Conservation (phyloP, 768 basidiomycete genomes). For the Psilocybe subaeruginosa region DNA sequence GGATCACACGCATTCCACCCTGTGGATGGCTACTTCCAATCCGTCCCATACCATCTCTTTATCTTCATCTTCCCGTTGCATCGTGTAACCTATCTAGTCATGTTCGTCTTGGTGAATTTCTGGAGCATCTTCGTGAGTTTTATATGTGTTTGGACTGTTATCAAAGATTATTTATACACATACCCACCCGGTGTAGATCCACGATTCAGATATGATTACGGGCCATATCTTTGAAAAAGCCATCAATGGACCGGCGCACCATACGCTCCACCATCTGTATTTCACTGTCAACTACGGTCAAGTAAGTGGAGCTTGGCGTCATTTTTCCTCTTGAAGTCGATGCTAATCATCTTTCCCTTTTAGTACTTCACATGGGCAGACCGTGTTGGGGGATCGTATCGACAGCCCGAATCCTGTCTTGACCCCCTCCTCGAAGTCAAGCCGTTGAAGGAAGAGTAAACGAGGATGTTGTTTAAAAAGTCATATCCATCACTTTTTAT, state of each 20-base stretch:
- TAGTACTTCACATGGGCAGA: slow-evolving; percentile 99
- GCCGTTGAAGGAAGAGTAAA: slow-evolving; percentile 30
- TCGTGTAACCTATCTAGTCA: slow-evolving; percentile 76
- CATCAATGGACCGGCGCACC: slow-evolving; percentile 99
- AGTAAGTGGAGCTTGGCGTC: slow-evolving; percentile 39
- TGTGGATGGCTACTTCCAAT: slow-evolving; percentile 92
- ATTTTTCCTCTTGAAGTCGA: not conserved
- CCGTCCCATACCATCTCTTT: slow-evolving; percentile 93
- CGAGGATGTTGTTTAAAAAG: not conserved
- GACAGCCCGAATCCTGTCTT: slow-evolving; percentile 79
- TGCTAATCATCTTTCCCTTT: slow-evolving; percentile 14
- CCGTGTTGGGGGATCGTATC: slow-evolving; percentile 80
- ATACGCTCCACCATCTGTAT: slow-evolving; percentile 95
- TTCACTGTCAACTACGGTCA: slow-evolving; percentile 97
- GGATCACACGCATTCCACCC: slow-evolving; percentile 99
- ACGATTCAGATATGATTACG: slow-evolving; percentile 98
- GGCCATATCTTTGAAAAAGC: slow-evolving; percentile 84
- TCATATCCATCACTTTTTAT: not conserved
- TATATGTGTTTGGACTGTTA: not conserved
- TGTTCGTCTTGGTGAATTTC: slow-evolving; percentile 92
- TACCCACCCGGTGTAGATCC: slow-evolving; percentile 60
- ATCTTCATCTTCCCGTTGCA: slow-evolving; percentile 91
- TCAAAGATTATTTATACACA: not conserved
- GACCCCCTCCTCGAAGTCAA: slow-evolving; percentile 83
- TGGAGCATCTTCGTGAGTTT: slow-evolving; percentile 89